phyloP scores from a whole-genome alignment of 345 rosid genomes.

The Pugionium cornutum region DNA sequence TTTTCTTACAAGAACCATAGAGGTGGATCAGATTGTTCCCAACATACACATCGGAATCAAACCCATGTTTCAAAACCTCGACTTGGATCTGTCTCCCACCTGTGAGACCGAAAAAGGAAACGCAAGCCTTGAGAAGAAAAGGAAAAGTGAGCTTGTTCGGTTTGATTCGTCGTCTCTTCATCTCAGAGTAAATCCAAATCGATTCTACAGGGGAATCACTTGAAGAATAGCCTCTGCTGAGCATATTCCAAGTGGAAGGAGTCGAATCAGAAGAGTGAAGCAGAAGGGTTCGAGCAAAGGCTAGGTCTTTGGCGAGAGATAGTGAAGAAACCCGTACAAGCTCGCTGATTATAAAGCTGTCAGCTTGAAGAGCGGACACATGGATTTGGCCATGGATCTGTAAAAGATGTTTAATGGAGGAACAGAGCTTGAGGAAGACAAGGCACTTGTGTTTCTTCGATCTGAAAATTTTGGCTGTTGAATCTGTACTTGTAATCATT shows the following conservation, averaged over 20 bases:
- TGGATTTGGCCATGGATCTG: conserved; percentile 68
- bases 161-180: conserved; percentile 58
- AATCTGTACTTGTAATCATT: conserved; percentile 31
- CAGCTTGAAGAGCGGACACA: conserved; percentile 53
- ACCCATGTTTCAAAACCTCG: conserved; percentile 60
- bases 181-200: conserved; percentile 50
- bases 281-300: conserved; percentile 52
- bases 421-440: conserved; percentile 52
- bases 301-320: conserved; percentile 47
- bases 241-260: conserved; percentile 63
- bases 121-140: conserved; percentile 68
- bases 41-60: conserved; percentile 66
- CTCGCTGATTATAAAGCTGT: conserved; percentile 50
- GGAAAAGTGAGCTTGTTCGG: conserved; percentile 75
- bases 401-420: conserved; percentile 52
- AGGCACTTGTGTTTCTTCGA: conserved; percentile 54
- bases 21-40: conserved; percentile 63
- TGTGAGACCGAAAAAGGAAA: conserved; percentile 45
- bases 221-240: conserved; percentile 62
- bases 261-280: conserved; percentile 42
- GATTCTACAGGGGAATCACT: conserved; percentile 57
- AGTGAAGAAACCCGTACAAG: conserved; percentile 55
- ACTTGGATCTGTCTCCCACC: conserved; percentile 73
- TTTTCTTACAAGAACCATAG: conserved; percentile 67
- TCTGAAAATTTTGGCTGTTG: conserved; percentile 36